phyloP scores from a whole-genome alignment of 129 eudicot genomes.

The Artemisia argyi region DNA sequence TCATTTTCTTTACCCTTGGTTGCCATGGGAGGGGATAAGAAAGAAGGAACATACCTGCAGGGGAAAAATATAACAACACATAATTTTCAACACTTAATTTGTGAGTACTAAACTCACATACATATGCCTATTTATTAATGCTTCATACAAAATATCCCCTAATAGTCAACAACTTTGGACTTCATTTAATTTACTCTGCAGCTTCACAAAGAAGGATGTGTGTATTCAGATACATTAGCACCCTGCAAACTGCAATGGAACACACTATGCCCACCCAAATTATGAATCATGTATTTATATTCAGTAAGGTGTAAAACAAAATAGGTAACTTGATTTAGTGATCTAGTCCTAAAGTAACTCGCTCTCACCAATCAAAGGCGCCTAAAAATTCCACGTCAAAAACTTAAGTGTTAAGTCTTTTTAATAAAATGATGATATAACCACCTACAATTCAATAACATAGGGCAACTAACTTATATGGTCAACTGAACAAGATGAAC shows the following conservation, averaged over 20 bases:
- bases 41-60: slow-evolving; percentile 98
- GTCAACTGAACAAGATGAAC: slow-evolving; percentile 2
- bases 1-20: slow-evolving; percentile 86
- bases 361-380: too few species aligned
- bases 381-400: too few species aligned
- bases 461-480: neutral
- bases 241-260: too few species aligned
- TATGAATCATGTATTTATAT: too few species aligned
- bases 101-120: neutral
- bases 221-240: neutral
- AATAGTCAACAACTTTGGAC: neutral
- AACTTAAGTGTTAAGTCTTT: too few species aligned
- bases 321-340: too few species aligned
- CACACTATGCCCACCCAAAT: neutral
- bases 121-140: slow-evolving; percentile 17
- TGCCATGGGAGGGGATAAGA: slow-evolving; percentile 95
- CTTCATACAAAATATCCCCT: slow-evolving; percentile 12
- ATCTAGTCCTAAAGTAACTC: too few species aligned
- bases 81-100: slow-evolving; percentile 26
- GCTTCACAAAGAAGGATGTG: neutral
- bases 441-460: too few species aligned
- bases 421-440: too few species aligned
- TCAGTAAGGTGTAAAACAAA: too few species aligned
- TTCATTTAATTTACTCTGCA: neutral
- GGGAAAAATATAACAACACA: slow-evolving; percentile 34